These are phyloP conservation scores for Noccaea caerulescens DNA, from an alignment of 345 rosid genomes.

Conservation along the genomic window DNA sequence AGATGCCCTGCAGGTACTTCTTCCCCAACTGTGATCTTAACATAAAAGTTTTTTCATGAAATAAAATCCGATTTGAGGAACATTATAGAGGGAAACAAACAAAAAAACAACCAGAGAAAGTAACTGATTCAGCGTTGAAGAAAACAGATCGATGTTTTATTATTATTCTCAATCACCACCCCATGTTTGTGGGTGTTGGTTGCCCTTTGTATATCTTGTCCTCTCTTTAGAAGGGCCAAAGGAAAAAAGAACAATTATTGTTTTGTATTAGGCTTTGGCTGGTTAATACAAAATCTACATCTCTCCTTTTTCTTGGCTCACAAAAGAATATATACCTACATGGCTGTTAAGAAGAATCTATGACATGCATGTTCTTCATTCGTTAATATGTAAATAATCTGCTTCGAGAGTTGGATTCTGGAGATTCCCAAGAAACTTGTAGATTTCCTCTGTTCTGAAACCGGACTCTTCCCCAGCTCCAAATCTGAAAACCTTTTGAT, in stretches of 20 bases:
- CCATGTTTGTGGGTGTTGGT: conserved; percentile 34
- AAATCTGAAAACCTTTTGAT: conserved; percentile 40
- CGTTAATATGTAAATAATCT: conserved; percentile 12
- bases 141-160: conserved; percentile 11
- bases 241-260: conserved; percentile 13
- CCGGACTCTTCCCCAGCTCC: conserved; percentile 43
- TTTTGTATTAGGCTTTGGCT: conserved; percentile 28
- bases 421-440: conserved; percentile 36
- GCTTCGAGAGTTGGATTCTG: conserved; percentile 32
- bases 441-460: conserved; percentile 34
- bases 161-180: conserved; percentile 11
- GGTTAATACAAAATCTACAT: conserved; percentile 30
- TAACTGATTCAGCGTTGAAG: conserved; percentile 32
- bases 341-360: conserved; percentile 22
- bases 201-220: conserved; percentile 40
- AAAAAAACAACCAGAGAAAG: conserved; percentile 15
- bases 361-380: conserved; percentile 11
- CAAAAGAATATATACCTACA: conserved; percentile 12
- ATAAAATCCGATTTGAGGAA: conserved; percentile 37
- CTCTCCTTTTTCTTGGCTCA: conserved; percentile 11
- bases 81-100: conserved; percentile 40
- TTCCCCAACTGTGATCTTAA: conserved; percentile 60
- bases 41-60: conserved; percentile 36
- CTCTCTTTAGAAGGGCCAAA: conserved; percentile 32
- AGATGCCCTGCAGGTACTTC: conserved; percentile 84